Evolutionary conservation across 1,284 basidiomycete genomes (phyloP), one percentile per base, ranked within the genome.

Genomic region (Takashimella tepidaria): DNA sequence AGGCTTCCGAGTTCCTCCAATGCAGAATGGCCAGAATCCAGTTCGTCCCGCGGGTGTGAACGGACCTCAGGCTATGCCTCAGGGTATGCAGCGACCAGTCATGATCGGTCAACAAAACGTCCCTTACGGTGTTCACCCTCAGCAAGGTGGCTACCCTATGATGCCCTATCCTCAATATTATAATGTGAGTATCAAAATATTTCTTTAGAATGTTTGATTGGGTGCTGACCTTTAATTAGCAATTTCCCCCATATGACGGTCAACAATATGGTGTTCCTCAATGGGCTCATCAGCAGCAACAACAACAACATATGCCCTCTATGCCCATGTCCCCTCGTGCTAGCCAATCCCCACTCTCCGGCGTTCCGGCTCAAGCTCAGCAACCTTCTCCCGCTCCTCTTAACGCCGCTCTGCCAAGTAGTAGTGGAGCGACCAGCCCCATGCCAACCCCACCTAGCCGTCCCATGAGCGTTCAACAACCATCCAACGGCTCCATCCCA

Each of bases 91-190:
- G 12, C 55, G 55, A 5, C 56, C 59, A 2, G 31, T 37, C 10
- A 55, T 60, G 53, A 56, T 59, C 54, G 52, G 53, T 2, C 57
- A 53, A 43, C 58, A 55, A 43, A 44, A 42, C 31, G 50, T 53
- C 53, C 49, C 55, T 23, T 71, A 66, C 45, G 62, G 62, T 41
- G 65, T 70, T 63, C 68, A 67, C 46, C 63, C 63, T 22, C 67
- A 64, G 51, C 57, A 59, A 12, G 63, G 57, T 23, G 53, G 46
- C 10, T 70, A 69, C 50, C 58, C 60, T 5, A 60, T 64, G 49
- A 72, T 74, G 72, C 51, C 51, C 10, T 70, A 70, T 53, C 66
- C 60, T 21, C 66, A 67, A 42, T 49, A 53, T 27, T 70, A 61
- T 56, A 68, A 67, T 53, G 69, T 72, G 54, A 62, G 67, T 70